These are phyloP conservation scores for Alternaria tenuissima DNA, from an alignment of 2,329 filamentous ascomycete species.

Conservation along the genomic window DNA sequence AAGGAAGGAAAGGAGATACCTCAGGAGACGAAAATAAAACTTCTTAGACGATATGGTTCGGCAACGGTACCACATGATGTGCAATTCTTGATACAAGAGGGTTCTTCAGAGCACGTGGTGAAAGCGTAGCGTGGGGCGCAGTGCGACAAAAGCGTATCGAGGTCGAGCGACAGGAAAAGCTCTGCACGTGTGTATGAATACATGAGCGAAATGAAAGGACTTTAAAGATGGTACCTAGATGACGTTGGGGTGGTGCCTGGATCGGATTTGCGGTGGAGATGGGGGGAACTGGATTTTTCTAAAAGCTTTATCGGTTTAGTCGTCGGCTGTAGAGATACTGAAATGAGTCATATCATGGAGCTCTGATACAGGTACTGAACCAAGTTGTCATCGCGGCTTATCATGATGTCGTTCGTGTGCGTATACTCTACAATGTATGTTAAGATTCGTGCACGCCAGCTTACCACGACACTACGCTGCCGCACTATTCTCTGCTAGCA, in stretches of 20 bases:
- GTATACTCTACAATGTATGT: neutral
- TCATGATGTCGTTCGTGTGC: neutral
- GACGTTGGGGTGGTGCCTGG: neutral
- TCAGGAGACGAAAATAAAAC: too few species aligned
- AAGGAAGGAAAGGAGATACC: neutral
- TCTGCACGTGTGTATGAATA: neutral
- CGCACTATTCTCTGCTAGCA: constrained; percentile 16
- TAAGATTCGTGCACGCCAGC: neutral
- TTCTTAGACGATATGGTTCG: too few species aligned
- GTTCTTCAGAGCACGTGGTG: neutral
- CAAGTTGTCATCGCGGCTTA: neutral
- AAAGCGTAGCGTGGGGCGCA: neutral
- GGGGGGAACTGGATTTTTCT: too few species aligned
- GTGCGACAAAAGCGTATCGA: neutral
- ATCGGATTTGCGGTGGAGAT: neutral
- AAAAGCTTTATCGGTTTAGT: neutral
- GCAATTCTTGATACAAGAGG: neutral
- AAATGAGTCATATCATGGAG: neutral
- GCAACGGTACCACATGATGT: neutral
- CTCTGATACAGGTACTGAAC: neutral
- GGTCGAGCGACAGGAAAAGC: neutral
- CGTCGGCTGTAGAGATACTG: too few species aligned
- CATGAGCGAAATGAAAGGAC: neutral
- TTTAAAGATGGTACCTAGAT: neutral
- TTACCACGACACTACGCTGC: constrained; percentile 2